These are phyloP conservation scores for Begonia fuchsioides DNA, from an alignment of 306 rosid genomes.

Conservation along the genomic window DNA sequence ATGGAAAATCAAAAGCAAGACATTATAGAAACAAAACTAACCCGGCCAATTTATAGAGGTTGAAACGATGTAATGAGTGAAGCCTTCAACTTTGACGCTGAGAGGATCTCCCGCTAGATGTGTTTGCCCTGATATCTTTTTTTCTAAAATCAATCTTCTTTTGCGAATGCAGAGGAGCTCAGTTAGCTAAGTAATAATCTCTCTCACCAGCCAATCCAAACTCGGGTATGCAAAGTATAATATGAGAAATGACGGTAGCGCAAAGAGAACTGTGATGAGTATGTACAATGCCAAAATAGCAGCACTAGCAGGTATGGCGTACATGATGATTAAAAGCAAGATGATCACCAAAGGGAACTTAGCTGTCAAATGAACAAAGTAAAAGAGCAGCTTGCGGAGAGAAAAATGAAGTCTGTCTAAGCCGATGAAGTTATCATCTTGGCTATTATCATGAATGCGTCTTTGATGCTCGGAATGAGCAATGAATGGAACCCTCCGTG, in stretches of 20 bases:
- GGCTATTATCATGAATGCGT: conserved; percentile 19
- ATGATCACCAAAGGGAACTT: conserved; percentile 85
- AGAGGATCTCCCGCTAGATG: too few relatives aligned
- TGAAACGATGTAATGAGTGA: too few relatives aligned
- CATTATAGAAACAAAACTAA: too few relatives aligned
- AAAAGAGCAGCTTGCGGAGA: conserved; percentile 49
- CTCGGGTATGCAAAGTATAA: conserved; percentile 92
- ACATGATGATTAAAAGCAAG: conserved; percentile 64
- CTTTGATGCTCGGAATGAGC: conserved; percentile 30
- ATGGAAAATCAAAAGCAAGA: too few relatives aligned
- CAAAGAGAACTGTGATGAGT: conserved; percentile 70
- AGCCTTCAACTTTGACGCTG: too few relatives aligned
- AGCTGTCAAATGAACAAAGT: conserved; percentile 74
- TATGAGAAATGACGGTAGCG: conserved; percentile 80
- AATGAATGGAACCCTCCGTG: conserved; percentile 40
- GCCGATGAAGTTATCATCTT: conserved; percentile 22
- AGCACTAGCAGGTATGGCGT: conserved; percentile 94
- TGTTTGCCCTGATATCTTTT: too few relatives aligned
- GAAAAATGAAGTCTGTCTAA: conserved; percentile 43
- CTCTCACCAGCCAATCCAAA: conserved; percentile 95
- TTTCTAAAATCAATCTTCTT: neutral
- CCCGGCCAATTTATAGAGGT: too few relatives aligned
- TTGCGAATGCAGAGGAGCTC: neutral
- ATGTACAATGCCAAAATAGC: conserved; percentile 70
- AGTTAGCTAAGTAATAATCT: conserved; percentile 41